Percentiles rank a stretch among this genome's conserved stretches.
Evolutionary conservation across 176 grass and related monocot species (phyloP).

Genomic region (Luzula sylvatica): DNA sequence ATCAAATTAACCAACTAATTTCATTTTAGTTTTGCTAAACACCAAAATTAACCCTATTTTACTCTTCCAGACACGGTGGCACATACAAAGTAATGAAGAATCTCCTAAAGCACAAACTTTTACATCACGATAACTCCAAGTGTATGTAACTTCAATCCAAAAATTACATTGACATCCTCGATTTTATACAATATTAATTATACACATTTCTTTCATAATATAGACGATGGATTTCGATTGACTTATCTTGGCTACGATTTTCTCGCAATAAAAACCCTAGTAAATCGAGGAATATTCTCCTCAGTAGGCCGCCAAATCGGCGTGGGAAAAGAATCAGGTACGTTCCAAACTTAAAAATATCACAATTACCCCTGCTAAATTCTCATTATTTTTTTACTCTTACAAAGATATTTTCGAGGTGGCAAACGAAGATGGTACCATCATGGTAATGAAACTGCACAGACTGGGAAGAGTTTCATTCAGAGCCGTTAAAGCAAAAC

Average conservation of each 20-base stretch:
- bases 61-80: constrained; percentile 51
- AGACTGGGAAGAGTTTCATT: constrained; percentile 91
- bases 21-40: background rate
- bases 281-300: constrained; percentile 73
- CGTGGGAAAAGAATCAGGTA: constrained; percentile 93
- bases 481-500: constrained; percentile 92
- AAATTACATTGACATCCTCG: background rate
- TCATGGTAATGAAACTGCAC: constrained; percentile 91
- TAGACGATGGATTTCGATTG: constrained; percentile 85
- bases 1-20: background rate
- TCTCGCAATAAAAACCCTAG: constrained; percentile 85
- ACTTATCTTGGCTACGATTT: constrained; percentile 98
- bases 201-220: background rate
- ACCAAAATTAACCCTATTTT: background rate
- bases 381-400: background rate
- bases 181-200: background rate
- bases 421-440: constrained; percentile 62
- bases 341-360: background rate
- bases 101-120: constrained; percentile 83
- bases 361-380: no score
- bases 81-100: constrained; percentile 81
- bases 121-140: constrained; percentile 78
- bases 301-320: constrained; percentile 85
- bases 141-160: constrained; percentile 29
- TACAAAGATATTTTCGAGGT: constrained; percentile 83